These are phyloP conservation scores for Schwanniomyces vanrijiae DNA, from an alignment of 805 yeast species.

Conservation along the genomic window DNA sequence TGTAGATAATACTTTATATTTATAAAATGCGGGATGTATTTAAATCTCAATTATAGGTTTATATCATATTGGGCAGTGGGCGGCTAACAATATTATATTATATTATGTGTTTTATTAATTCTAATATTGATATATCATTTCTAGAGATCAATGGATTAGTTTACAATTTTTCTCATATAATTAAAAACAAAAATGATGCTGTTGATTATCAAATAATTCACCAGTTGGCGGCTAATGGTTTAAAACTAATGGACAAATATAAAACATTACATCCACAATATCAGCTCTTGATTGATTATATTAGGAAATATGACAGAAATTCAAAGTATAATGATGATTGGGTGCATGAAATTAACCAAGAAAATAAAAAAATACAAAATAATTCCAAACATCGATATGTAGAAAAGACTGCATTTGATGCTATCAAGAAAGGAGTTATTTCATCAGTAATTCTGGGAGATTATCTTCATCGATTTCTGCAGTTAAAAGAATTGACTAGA, in stretches of 20 bases:
- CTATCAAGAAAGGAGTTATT: conserved; percentile 6
- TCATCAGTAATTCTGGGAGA: conserved; percentile 14
- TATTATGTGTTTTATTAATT: not conserved
- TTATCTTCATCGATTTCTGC: conserved; percentile 6
- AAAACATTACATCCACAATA: conserved; percentile 19
- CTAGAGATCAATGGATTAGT: conserved; percentile 11
- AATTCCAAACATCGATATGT: conserved; percentile 1
- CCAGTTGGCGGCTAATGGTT: conserved; percentile 4
- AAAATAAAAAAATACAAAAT: conserved; percentile 3
- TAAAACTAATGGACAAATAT: conserved; percentile 24
- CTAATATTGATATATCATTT: conserved; percentile 7
- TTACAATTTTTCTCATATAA: conserved; percentile 4
- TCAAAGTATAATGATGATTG: conserved; percentile 11
- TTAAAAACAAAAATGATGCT: not conserved
- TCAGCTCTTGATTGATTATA: conserved; percentile 7
- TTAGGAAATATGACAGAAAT: not conserved
- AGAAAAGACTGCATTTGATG: not conserved
- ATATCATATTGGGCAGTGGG: too few relatives aligned
- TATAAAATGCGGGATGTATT: not conserved
- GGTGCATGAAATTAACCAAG: conserved; percentile 4
- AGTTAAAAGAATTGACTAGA: not conserved
- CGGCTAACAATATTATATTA: not conserved
- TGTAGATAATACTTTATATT: too few relatives aligned
- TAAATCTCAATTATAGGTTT: not conserved
- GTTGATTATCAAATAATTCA: not conserved